These are phyloP conservation scores for Curvularia verruculosa DNA, from an alignment of 2,329 filamentous ascomycete species.

Conservation along the genomic window DNA sequence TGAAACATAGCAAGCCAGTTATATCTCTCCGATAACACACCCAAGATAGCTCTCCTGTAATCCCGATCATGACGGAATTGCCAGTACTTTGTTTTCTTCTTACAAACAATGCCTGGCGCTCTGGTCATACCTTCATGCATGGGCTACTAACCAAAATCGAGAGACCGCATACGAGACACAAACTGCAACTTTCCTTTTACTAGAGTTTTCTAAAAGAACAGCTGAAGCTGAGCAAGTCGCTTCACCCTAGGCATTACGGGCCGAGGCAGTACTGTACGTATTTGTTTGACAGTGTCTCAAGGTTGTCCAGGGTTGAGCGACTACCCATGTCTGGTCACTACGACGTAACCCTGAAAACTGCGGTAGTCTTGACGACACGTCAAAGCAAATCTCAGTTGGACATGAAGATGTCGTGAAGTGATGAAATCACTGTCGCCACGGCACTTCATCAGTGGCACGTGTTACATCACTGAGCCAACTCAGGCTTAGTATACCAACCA, in stretches of 20 bases:
- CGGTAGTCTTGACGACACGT: background rate
- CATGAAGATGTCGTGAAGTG: background rate
- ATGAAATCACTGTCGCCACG: background rate
- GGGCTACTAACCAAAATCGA: background rate
- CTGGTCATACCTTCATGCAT: background rate
- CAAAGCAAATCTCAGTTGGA: background rate
- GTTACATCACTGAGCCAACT: background rate
- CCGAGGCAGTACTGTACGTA: background rate
- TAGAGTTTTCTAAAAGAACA: background rate
- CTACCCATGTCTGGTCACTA: background rate
- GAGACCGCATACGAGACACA: background rate
- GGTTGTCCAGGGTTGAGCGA: background rate
- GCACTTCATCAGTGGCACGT: background rate
- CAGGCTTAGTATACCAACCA: background rate
- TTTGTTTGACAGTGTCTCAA: background rate
- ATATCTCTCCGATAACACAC: background rate
- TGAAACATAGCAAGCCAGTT: background rate
- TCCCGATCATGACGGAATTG: background rate
- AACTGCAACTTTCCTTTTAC: background rate
- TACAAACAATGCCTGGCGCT: background rate
- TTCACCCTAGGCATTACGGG: background rate
- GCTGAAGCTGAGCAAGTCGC: background rate
- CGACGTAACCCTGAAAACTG: background rate
- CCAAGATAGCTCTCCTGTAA: background rate
- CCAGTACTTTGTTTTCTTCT: background rate